Evolutionary conservation across 371 early-diverging fungal species (phyloP).

Genomic region (Zychaea mexicana): DNA sequence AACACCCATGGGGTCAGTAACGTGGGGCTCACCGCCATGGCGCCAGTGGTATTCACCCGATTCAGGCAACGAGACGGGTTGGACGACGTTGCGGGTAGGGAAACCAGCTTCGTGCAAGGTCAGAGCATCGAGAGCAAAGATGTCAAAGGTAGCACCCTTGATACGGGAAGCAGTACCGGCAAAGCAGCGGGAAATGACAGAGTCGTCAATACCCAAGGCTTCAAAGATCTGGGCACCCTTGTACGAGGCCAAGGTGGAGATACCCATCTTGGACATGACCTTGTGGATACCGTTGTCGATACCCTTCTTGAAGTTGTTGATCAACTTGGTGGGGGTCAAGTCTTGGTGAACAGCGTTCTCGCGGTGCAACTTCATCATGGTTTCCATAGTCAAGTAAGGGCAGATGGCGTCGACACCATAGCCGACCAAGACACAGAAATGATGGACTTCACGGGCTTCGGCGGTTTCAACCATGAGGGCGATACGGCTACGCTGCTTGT

Average conservation of each 20-base stretch:
- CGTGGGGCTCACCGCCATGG: constrained; percentile 88
- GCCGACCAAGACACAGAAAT: constrained; percentile 94
- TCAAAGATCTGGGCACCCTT: constrained; percentile 99
- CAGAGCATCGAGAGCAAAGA: constrained; percentile 89
- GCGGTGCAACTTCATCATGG: constrained; percentile 86
- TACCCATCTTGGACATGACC: constrained; percentile 99
- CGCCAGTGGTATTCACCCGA: constrained; percentile 97
- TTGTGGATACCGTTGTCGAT: constrained; percentile 93
- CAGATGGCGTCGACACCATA: constrained; percentile 97
- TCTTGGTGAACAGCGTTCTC: constrained; percentile 71
- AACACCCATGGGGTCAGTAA: constrained; percentile 89
- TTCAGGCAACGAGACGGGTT: constrained; percentile 76
- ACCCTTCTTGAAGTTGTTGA: constrained; percentile 85
- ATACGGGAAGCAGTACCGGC: constrained; percentile 95
- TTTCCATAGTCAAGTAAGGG: constrained; percentile 90
- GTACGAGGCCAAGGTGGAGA: constrained; percentile 96
- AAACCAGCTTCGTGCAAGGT: constrained; percentile 89
- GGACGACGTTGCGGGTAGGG: constrained; percentile 70
- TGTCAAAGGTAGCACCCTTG: constrained; percentile 87
- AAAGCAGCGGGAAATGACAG: constrained; percentile 90
- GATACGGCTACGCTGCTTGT: constrained; percentile 86
- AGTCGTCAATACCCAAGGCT: constrained; percentile 89
- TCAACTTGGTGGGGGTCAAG: constrained; percentile 54
- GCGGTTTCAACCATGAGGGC: constrained; percentile 92
- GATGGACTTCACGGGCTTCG: constrained; percentile 97